phyloP scores from a whole-genome alignment of 2,329 filamentous ascomycete genomes.

The Aspergillus ruber region DNA sequence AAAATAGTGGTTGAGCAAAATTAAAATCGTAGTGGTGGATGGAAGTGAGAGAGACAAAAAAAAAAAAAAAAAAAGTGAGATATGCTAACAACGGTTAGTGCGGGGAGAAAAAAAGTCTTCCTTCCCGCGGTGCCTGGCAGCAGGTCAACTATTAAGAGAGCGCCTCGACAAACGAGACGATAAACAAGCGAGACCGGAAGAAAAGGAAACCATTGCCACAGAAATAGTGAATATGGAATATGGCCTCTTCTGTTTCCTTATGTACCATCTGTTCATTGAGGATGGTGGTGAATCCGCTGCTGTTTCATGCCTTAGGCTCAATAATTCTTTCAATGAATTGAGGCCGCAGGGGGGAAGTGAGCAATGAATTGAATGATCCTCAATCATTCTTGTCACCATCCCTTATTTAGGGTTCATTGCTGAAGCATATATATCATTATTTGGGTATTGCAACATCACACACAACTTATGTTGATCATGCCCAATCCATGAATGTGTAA shows the following conservation, averaged over 20 bases:
- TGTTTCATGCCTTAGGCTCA: too few species aligned
- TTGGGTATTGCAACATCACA: neutral
- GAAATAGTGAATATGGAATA: too few species aligned
- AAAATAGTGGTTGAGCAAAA: slow-evolving; percentile 7
- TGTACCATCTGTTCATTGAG: too few species aligned
- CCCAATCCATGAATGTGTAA: too few species aligned
- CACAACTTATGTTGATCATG: too few species aligned
- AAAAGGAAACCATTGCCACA: neutral
- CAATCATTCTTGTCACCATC: neutral
- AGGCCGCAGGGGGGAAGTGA: too few species aligned
- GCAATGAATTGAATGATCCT: too few species aligned
- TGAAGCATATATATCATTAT: neutral
- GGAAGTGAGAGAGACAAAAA: neutral
- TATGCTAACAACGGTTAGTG: slow-evolving; percentile 8
- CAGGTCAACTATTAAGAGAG: neutral
- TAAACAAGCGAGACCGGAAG: neutral
- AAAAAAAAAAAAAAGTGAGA: slow-evolving; percentile 5
- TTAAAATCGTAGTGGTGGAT: slow-evolving; percentile 1
- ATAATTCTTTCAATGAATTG: too few species aligned
- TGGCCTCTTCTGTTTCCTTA: too few species aligned
- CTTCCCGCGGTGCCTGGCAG: slow-evolving; percentile 2
- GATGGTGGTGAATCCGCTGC: too few species aligned
- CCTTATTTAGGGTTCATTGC: neutral
- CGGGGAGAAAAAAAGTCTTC: slow-evolving; percentile 5
- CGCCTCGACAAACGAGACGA: neutral